Base-by-base conservation (phyloP, 331 rosid species). In the Malus hybrid region DNA sequence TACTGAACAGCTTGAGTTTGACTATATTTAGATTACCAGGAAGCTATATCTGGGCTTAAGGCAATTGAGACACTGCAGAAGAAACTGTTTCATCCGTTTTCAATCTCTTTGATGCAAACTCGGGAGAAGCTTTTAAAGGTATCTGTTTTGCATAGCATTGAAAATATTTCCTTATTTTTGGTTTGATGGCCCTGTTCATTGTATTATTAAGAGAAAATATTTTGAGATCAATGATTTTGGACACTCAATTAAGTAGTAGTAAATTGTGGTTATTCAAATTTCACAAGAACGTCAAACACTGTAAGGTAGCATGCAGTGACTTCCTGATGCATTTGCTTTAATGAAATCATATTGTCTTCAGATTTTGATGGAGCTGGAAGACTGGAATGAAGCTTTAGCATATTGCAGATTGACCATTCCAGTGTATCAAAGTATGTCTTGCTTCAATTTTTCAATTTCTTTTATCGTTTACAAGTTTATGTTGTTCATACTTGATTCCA, bases 371-470 rank as follows among this genome's bases (percentile, higher is more conserved):
- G 88, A 94, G 86, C 78, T 87, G 78, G 88, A 90, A 83, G 80
- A 80, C 75, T 94, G 97, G 98, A 85, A 72, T 75, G 90, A 85
- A 76, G 98, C 98, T 82, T 88, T 91, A 68, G 80, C 81, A 22
- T 94, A 87, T 75, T 94, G 98, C 89, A 88, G 86, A 80, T 74
- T 87, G 87, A 94, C 98, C 80, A 85, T 94, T 81, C 96, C 96
- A 72, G 83, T 84, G 36, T 94, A 94, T 83, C 83, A 90, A 79
- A 90, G 98, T 93, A 88, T 69, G 91, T 78, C 67, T 34, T 61
- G 6, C 22, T 12, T 55, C 52, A 52, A 22, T 9, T 56, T 56
- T 56, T 56, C 24, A n/a, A 19, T 56, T n/a, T 31, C 64, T 54
- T 31, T 50, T 19, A 46, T 20, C 11, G 12, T 57, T 14, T 69